Percentiles rank a stretch among this genome's conserved stretches.
These are phyloP conservation scores for Cubamyces sp. DNA, from an alignment of 768 basidiomycete genomes.

Conservation along the genomic window DNA sequence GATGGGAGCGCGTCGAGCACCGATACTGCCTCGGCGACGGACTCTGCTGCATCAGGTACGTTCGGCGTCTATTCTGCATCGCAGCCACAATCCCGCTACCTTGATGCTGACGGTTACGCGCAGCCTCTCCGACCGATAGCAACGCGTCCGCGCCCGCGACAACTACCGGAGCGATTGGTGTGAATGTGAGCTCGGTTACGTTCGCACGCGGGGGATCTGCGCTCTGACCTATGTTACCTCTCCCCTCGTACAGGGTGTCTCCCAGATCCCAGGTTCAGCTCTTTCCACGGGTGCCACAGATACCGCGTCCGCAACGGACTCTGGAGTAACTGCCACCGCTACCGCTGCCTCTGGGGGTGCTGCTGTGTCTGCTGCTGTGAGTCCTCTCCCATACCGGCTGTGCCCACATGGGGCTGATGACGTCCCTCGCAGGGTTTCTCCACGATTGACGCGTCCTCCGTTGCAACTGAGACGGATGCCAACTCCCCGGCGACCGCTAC, in stretches of 20 bases:
- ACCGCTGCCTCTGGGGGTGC: conserved; percentile 18
- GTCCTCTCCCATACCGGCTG: not conserved
- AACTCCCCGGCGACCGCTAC: conserved; percentile 35
- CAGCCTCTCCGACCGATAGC: conserved; percentile 11
- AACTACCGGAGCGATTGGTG: conserved; percentile 8
- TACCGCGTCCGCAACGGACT: conserved; percentile 4
- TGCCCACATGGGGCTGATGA: not conserved
- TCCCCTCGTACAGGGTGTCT: conserved; percentile 1
- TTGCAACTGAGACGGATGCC: conserved; percentile 12
- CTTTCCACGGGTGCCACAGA: conserved; percentile 12
- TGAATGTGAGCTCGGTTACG: not conserved
- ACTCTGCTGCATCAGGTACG: conserved; percentile 19
- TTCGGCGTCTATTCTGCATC: not conserved
- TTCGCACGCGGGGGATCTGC: conserved; percentile 3
- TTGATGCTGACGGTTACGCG: not conserved
- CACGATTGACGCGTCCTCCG: conserved; percentile 13
- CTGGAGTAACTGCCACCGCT: not conserved
- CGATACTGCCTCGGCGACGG: conserved; percentile 1
- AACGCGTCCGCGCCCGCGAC: conserved; percentile 13
- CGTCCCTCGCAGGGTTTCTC: conserved; percentile 12
- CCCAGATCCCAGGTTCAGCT: conserved; percentile 15
- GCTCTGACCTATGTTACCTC: not conserved
- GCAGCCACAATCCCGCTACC: not conserved
- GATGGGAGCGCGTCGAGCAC: conserved; percentile 12
- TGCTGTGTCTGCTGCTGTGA: conserved; percentile 24